A percentile compares a stretch with the other conserved stretches of the same genome.
These are phyloP conservation scores for Eucommia ulmoides DNA, from an alignment of 257 asterid genomes.

Conservation along the genomic window DNA sequence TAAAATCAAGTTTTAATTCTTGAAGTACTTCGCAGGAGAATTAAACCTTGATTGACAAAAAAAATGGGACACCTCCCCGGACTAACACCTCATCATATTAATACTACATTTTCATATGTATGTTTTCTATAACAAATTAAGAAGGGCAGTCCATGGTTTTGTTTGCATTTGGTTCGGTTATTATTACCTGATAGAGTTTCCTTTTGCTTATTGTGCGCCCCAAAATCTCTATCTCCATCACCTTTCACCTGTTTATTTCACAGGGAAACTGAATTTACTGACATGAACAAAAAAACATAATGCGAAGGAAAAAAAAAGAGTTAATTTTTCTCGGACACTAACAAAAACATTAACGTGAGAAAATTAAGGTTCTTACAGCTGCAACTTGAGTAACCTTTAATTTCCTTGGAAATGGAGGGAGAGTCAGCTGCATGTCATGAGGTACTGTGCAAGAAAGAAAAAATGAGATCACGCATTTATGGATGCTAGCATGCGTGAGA, in stretches of 20 bases:
- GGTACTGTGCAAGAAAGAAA: slow-evolving; percentile 10
- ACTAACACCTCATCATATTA: too few relatives aligned
- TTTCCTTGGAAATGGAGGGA: slow-evolving; percentile 36
- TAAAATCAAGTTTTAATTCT: too few relatives aligned
- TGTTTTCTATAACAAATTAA: slow-evolving; percentile 9
- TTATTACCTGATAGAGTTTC: slow-evolving; percentile 35
- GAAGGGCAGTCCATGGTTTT: not conserved
- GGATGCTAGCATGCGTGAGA: too few relatives aligned
- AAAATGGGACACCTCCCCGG: too few relatives aligned
- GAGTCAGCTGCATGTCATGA: slow-evolving; percentile 16
- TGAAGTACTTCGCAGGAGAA: too few relatives aligned
- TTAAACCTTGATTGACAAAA: too few relatives aligned
- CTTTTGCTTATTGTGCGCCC: slow-evolving; percentile 23
- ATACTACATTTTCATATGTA: too few relatives aligned
- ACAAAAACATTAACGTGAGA: too few relatives aligned
- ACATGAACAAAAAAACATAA: too few relatives aligned
- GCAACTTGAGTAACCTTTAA: slow-evolving; percentile 30
- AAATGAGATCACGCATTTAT: too few relatives aligned
- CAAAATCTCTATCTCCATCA: slow-evolving; percentile 19
- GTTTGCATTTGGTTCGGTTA: not conserved
- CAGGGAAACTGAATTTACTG: not conserved
- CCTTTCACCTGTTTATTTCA: slow-evolving; percentile 9
- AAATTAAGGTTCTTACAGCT: slow-evolving; percentile 15
- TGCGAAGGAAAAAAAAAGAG: too few relatives aligned
- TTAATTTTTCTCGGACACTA: too few relatives aligned